phyloP scores from a whole-genome alignment of 176 grass and related monocot species.

The Raddia guianensis region DNA sequence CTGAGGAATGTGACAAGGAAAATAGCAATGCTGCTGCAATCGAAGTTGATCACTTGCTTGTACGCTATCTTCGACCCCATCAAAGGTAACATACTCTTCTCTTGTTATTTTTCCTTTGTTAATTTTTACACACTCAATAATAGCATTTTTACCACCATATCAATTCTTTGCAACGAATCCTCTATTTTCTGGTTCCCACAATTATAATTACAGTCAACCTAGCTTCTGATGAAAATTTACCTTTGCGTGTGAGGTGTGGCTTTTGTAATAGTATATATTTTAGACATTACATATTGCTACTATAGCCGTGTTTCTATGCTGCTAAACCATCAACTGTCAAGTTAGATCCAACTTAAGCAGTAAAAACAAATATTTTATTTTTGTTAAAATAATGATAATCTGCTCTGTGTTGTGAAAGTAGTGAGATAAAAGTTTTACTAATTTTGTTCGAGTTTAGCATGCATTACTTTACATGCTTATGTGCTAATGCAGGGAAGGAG shows the following conservation, averaged over 20 bases:
- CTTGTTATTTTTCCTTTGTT: conserved; percentile 10
- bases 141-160: background rate
- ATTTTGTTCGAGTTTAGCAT: conserved; percentile 16
- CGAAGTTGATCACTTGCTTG: conserved; percentile 81
- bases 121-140: conserved; percentile 23
- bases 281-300: background rate
- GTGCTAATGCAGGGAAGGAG: conserved; percentile 85
- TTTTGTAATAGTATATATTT: background rate
- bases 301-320: background rate
- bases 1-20: conserved; percentile 63
- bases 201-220: background rate
- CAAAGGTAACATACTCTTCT: conserved; percentile 69
- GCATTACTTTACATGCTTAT: conserved; percentile 40
- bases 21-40: conserved; percentile 53
- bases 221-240: background rate
- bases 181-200: background rate
- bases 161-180: background rate
- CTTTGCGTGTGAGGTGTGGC: background rate
- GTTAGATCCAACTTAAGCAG: background rate
- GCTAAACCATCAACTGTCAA: background rate
- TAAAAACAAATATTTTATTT: background rate
- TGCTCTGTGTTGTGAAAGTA: conserved; percentile 22
- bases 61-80: conserved; percentile 85
- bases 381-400: background rate
- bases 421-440: conserved; percentile 19